Evolutionary conservation across 1,139 yeast genomes (phyloP).

Genomic region (Lizanozyma gosingica): DNA sequence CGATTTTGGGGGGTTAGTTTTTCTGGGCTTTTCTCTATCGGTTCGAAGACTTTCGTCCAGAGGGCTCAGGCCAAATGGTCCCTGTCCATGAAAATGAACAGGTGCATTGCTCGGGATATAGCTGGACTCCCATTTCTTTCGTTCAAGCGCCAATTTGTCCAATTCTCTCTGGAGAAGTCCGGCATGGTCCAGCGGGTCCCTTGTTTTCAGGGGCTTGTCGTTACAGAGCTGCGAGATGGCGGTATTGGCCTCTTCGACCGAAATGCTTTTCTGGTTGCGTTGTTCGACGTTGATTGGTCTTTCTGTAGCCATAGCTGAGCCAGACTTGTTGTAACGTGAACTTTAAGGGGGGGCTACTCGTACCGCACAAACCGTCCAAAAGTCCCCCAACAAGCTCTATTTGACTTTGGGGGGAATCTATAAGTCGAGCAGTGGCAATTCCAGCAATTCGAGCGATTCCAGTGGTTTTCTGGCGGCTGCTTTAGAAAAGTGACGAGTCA

Average conservation of each 20-base stretch:
- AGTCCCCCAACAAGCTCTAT: no score
- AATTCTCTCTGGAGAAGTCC: not conserved
- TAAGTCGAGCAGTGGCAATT: no score
- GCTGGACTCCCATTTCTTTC: not conserved
- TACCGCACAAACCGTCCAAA: no score
- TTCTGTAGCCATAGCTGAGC: no score
- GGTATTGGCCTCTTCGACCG: not conserved
- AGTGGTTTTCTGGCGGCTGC: no score
- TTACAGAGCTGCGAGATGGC: not conserved
- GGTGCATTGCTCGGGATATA: not conserved
- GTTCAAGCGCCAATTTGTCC: not conserved
- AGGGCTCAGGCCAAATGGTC: not conserved
- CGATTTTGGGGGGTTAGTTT: not conserved
- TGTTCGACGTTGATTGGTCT: no score
- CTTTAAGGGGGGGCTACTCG: no score
- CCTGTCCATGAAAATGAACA: not conserved
- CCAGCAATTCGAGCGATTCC: no score
- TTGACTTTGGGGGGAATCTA: no score
- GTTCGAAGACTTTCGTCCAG: no score
- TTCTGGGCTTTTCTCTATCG: not conserved
- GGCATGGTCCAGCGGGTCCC: not conserved
- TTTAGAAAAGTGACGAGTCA: no score
- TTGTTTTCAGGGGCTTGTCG: not conserved
- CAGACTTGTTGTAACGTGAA: no score
- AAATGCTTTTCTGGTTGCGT: not conserved